Evolutionary conservation across 179 eudicot genomes (phyloP).

Genomic region (Drosera spatulata): DNA sequence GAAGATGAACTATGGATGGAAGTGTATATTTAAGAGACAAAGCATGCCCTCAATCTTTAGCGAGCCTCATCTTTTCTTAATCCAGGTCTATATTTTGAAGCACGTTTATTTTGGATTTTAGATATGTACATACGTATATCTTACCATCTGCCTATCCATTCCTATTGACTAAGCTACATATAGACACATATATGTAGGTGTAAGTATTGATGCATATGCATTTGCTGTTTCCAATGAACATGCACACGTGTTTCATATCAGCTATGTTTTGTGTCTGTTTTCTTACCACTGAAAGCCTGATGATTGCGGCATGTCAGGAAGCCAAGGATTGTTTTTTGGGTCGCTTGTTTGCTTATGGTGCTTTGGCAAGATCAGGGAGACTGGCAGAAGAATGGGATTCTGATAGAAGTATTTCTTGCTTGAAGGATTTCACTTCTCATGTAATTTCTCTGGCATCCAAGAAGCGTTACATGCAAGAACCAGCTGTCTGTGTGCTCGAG

Average conservation of each 20-base stretch:
- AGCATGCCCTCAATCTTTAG: too few relatives aligned
- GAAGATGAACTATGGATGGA: conserved; percentile 1
- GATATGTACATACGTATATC: too few relatives aligned
- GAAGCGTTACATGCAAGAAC: conserved; percentile 84
- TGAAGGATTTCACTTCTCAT: conserved; percentile 52
- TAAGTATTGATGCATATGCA: too few relatives aligned
- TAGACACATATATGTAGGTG: too few relatives aligned
- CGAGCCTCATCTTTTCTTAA: too few relatives aligned
- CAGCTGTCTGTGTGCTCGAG: conserved; percentile 58
- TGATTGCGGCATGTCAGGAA: conserved; percentile 44
- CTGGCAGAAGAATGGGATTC: conserved; percentile 46
- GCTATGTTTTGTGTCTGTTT: too few relatives aligned
- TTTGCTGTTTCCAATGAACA: background rate
- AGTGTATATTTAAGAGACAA: background rate
- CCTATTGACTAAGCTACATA: too few relatives aligned
- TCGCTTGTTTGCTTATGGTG: conserved; percentile 88
- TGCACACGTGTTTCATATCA: background rate
- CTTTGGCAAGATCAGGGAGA: conserved; percentile 74
- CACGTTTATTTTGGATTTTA: too few relatives aligned
- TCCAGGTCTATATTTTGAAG: too few relatives aligned
- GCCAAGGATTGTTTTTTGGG: conserved; percentile 72
- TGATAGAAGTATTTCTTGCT: conserved; percentile 29
- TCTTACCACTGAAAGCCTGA: background rate
- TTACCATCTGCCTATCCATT: too few relatives aligned
- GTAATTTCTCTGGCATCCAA: conserved; percentile 59